Conservation (phyloP, 1,139 yeast species). For the Wickerhamomyces sp. region DNA sequence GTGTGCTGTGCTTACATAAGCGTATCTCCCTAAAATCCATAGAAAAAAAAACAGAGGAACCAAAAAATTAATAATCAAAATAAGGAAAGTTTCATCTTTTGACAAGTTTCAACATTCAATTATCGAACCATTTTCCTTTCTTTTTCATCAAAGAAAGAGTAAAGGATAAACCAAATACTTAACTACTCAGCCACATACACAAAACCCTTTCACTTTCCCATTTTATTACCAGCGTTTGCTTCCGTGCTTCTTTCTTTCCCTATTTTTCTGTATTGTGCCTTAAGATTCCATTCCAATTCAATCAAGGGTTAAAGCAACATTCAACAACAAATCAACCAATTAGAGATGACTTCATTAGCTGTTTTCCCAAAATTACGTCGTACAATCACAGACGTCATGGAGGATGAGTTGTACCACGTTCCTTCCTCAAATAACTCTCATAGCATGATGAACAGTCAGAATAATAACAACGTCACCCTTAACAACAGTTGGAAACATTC, state of each 20-base stretch:
- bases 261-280: too few relatives aligned
- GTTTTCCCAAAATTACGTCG: conserved; percentile 45
- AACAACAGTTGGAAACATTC: conserved; percentile 8
- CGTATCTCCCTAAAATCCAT: too few relatives aligned
- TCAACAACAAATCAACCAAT: not conserved
- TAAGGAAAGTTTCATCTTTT: not conserved
- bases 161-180: not conserved
- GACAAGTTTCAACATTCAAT: not conserved
- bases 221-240: too few relatives aligned
- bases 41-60: too few relatives aligned
- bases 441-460: conserved; percentile 1
- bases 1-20: too few relatives aligned
- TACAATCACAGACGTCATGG: conserved; percentile 55
- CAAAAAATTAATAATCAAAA: not conserved
- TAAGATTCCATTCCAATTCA: too few relatives aligned
- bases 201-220: too few relatives aligned
- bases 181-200: too few relatives aligned
- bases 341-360: conserved; percentile 41
- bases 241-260: too few relatives aligned
- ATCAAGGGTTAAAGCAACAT: too few relatives aligned
- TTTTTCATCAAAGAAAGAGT: not conserved
- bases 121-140: not conserved
- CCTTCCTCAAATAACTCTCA: conserved; percentile 10
- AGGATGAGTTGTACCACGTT: conserved; percentile 58
- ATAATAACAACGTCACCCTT: not conserved